Base-by-base conservation (phyloP, 78 protist species). In the Speleostelium caveatum region DNA sequence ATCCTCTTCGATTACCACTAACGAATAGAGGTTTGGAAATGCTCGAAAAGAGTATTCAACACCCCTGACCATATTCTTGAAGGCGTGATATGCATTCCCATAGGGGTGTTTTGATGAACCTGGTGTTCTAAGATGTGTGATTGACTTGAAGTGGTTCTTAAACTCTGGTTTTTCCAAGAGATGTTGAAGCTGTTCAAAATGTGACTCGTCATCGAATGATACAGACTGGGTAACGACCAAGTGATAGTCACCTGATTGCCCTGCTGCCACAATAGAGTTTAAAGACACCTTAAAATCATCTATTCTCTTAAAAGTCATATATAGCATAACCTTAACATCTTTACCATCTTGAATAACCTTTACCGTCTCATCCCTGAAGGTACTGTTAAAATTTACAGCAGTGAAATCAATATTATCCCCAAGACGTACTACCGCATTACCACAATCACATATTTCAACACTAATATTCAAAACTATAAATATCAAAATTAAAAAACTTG, bases 21-120 rank as follows among this genome's bases (percentile, higher is more conserved):
- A 7, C 5, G 38, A 21, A 41, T 83, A 33, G 30, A 83, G 10
- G 21, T 33, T 45, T 59, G 79, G 77, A 36, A 83, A 83, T 60
- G 30, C 6, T n/a, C n/a, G n/a, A 2, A 58, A 3, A 10, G 72
- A 42, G 5, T 42, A 69, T 4, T 59, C 35, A 16, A 83, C 7
- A 2, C 91, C 91, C 7, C 33, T 14, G 3, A 69, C 58, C 38
- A 83, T 33, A 60, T 83, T 80, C n/a, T 63, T 83, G 17, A 83
- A 83, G 35, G 91, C 91, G 33, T 56, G 32, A 32, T 83, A 83
- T 22, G 91, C 91, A 69, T 83, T 83, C 1, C 91, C 91, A 69
- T 69, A 83, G 0, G 91, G 74, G 38, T 28, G 73, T 55, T 33
- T 59, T 3, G 73, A 41, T 8, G 77, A 55, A 7, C 73, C 51